Base-by-base conservation (phyloP, 2,329 filamentous ascomycete genomes). In the Aspergillus neotritici region DNA sequence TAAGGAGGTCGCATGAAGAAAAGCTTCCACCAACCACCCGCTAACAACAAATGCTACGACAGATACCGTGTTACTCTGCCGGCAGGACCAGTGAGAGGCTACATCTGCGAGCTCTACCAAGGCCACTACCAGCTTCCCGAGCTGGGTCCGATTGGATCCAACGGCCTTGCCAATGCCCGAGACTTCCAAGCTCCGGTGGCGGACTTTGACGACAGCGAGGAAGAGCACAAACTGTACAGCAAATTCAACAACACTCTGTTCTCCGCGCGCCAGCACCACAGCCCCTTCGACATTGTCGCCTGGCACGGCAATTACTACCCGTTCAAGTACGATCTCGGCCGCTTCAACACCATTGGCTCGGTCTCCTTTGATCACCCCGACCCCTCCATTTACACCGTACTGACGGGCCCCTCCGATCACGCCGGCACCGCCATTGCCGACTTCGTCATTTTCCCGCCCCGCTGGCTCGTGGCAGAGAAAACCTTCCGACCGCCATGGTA, bases 261-360 rank as follows among this genome's bases (percentile, higher is more conserved):
- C 66, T 68, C 70, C 31, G 81, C 82, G 5, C 71, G 62, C 33
- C 85, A 89, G 65, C 63, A 73, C 9, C 86, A 89, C 61, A 83
- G 81, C 0, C 85, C 86, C 0, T 90, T 88, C 56, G 85, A 90
- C 54, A 79, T 90, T 0, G 85, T 88, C 3, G 84, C 82, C 3
- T 90, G 85, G 85, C 85, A 90, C 59, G 86, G 86, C 34, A 85
- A 80, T 50, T 89, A 88, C 66, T 84, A 84, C 48, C 86, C 86
- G 0, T 87, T 81, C 75, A 90, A 90, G 67, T 90, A 90, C 68
- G 86, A 89, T 56, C 75, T 90, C 1, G 83, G 82, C 17, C 79
- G 84, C 28, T 90, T 88, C 73, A 85, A 83, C 67, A 80, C 79
- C 34, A 81, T 90, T 34, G 86, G 85, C 14, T 80, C 75, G 42